phyloP scores from a whole-genome alignment of 257 asterid species.

The Nicotiana obtusifolia region DNA sequence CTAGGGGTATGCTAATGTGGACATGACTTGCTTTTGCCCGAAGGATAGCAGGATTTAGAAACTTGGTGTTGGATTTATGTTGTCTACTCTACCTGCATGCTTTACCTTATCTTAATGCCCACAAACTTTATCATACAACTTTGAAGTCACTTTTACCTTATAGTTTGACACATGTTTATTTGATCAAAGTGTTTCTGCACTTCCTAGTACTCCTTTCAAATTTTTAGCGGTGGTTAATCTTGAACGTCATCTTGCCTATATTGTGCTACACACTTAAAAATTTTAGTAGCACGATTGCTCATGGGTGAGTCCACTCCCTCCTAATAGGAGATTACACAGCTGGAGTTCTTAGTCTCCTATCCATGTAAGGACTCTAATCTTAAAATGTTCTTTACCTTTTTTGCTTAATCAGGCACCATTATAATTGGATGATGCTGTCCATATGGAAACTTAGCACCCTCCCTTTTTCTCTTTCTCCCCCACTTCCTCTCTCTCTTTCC shows the following conservation, averaged over 20 bases:
- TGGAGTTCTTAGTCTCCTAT: not conserved
- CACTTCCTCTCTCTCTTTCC: not conserved
- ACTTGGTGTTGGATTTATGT: not conserved
- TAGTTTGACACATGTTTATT: not conserved
- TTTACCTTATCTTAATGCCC: not conserved
- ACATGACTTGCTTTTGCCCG: not conserved
- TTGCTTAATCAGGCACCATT: not conserved
- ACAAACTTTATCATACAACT: not conserved
- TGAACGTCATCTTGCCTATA: not conserved
- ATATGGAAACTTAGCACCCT: not conserved
- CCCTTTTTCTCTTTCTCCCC: not conserved
- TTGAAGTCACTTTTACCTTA: not conserved
- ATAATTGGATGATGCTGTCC: not conserved
- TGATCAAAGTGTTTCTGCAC: not conserved
- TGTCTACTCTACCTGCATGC: not conserved
- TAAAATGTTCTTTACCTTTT: not conserved
- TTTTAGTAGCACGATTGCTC: not conserved
- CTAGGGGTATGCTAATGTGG: not conserved
- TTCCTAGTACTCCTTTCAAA: not conserved
- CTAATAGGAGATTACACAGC: slow-evolving; percentile 3
- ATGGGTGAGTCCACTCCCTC: not conserved
- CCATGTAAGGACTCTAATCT: not conserved
- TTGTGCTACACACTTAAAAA: not conserved
- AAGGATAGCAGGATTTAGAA: not conserved
- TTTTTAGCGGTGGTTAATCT: not conserved